Evolutionary conservation across 805 yeast genomes (phyloP).

Genomic region (Saccharomycopsis microspora): DNA sequence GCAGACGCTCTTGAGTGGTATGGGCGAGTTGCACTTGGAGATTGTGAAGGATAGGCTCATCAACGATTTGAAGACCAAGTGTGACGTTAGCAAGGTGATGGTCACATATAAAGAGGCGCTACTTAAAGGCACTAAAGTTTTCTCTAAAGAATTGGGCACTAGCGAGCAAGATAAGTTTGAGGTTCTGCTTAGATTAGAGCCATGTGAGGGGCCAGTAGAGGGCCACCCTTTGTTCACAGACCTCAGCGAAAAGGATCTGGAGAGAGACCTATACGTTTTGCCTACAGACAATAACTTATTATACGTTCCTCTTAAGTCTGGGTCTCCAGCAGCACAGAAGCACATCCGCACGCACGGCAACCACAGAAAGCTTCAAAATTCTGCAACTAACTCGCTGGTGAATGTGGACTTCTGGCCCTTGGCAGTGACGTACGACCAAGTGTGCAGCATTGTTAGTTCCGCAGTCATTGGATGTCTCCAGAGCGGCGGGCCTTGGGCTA

Average conservation of each 20-base stretch:
- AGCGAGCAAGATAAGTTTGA: slow-evolving; percentile 6
- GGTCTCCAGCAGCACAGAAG: slow-evolving; percentile 10
- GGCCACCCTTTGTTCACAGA: slow-evolving; percentile 25
- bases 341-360: slow-evolving; percentile 7
- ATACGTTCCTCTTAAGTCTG: slow-evolving; percentile 12
- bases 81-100: slow-evolving; percentile 70
- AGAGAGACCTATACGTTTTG: slow-evolving; percentile 18
- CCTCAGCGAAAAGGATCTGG: slow-evolving; percentile 23
- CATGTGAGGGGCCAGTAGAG: slow-evolving; percentile 17
- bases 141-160: slow-evolving; percentile 15
- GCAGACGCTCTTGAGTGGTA: slow-evolving; percentile 82
- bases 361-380: not conserved
- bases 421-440: slow-evolving; percentile 31
- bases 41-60: slow-evolving; percentile 71
- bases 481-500: slow-evolving; percentile 52
- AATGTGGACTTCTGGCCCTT: slow-evolving; percentile 38
- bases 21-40: slow-evolving; percentile 95
- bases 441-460: slow-evolving; percentile 43
- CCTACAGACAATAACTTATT: slow-evolving; percentile 38
- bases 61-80: slow-evolving; percentile 74
- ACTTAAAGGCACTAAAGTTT: slow-evolving; percentile 21
- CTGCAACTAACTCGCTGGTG: slow-evolving; percentile 2
- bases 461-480: slow-evolving; percentile 54
- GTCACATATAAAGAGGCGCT: slow-evolving; percentile 82
- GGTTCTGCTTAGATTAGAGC: slow-evolving; percentile 20